A percentile compares a stretch with the other conserved stretches of the same genome.
Conservation (phyloP, 768 basidiomycete genomes). For the Amanita thiersii region DNA sequence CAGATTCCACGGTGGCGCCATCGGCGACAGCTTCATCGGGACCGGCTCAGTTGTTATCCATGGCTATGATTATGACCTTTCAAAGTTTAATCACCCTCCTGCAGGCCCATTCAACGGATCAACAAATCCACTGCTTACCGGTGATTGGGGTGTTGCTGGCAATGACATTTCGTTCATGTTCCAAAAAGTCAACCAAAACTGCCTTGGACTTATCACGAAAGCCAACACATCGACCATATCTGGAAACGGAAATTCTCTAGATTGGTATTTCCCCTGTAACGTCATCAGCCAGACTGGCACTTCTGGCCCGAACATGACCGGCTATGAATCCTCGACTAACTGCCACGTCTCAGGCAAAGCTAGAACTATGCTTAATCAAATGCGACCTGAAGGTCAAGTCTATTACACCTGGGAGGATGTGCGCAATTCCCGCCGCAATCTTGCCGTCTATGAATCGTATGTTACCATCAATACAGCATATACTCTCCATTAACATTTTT, state of each 20-base stretch:
- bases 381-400: constrained; percentile 70
- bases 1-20: constrained; percentile 72
- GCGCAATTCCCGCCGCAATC: constrained; percentile 54
- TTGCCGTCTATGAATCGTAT: constrained; percentile 93
- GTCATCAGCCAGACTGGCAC: constrained; percentile 68
- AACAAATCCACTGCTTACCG: constrained; percentile 77
- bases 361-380: constrained; percentile 37
- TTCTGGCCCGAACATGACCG: constrained; percentile 55
- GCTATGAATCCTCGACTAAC: constrained; percentile 52
- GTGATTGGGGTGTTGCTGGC: constrained; percentile 69
- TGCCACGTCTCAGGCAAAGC: constrained; percentile 66
- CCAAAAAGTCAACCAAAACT: constrained; percentile 84
- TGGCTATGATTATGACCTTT: constrained; percentile 89
- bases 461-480: constrained; percentile 22
- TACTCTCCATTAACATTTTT: constrained; percentile 5
- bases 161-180: constrained; percentile 94
- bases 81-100: constrained; percentile 79
- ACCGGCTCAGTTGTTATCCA: constrained; percentile 87
- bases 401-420: constrained; percentile 94
- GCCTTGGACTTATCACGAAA: constrained; percentile 67
- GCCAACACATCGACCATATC: constrained; percentile 66
- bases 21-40: constrained; percentile 62
- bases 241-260: constrained; percentile 48
- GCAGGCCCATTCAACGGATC: constrained; percentile 64
- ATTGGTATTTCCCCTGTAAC: constrained; percentile 99